Percentiles rank a stretch among this genome's conserved stretches.
Conservation (phyloP, 352 stramenopile genomes). For the Globisporangium cystogenes region DNA sequence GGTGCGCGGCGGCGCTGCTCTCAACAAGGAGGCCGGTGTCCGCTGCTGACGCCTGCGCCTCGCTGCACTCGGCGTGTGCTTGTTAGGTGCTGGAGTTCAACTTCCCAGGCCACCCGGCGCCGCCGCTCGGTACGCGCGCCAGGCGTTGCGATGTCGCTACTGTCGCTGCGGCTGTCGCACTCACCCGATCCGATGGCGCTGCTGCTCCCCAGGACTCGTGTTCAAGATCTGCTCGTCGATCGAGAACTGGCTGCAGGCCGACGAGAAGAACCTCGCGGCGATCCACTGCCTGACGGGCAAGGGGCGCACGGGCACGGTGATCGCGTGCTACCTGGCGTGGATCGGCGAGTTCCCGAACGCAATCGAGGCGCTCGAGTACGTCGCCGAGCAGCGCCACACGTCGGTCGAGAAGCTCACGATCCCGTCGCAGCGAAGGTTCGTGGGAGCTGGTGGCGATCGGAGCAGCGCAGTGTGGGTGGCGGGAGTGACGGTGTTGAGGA, state of each 20-base stretch:
- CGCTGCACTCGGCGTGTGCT: neutral
- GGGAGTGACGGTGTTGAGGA: no score
- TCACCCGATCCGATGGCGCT: neutral
- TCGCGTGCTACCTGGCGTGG: slow-evolving; percentile 96
- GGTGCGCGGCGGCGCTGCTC: slow-evolving; percentile 8
- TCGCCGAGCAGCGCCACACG: slow-evolving; percentile 85
- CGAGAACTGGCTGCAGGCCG: slow-evolving; percentile 95
- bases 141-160: no score
- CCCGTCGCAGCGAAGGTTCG: slow-evolving; percentile 90
- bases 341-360: slow-evolving; percentile 89
- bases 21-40: no score
- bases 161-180: neutral
- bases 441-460: neutral
- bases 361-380: slow-evolving; percentile 92
- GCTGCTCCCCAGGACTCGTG: slow-evolving; percentile 57
- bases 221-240: slow-evolving; percentile 98
- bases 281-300: slow-evolving; percentile 97
- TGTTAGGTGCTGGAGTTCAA: slow-evolving; percentile 92
- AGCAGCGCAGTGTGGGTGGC: no score
- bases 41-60: neutral
- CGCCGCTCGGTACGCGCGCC: slow-evolving; percentile 78
- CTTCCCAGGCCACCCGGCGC: slow-evolving; percentile 95
- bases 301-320: slow-evolving; percentile 91
- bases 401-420: slow-evolving; percentile 94
- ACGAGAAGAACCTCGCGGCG: slow-evolving; percentile 94